phyloP scores from a whole-genome alignment of 768 basidiomycete species.

The Rhizopogon vesiculosus region DNA sequence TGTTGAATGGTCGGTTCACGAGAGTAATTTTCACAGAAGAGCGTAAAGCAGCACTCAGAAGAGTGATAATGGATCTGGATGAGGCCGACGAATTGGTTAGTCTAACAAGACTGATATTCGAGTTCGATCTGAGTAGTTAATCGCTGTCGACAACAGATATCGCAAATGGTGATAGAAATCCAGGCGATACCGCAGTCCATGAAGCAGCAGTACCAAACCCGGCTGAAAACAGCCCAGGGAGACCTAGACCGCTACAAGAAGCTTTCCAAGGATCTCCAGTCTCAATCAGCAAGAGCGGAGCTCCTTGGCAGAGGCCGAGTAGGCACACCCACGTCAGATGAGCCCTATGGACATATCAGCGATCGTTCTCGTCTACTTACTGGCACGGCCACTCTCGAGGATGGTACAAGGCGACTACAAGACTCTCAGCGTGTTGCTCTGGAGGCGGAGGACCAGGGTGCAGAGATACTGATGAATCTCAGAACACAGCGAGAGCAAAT shows the following conservation, averaged over 20 bases:
- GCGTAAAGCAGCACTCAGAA: slow-evolving; percentile 70
- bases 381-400: slow-evolving; percentile 74
- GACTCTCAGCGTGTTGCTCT: slow-evolving; percentile 91
- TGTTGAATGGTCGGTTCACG: not conserved
- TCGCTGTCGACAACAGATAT: slow-evolving; percentile 51
- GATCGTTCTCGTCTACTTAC: slow-evolving; percentile 79
- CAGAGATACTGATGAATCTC: slow-evolving; percentile 85
- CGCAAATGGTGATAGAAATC: slow-evolving; percentile 99
- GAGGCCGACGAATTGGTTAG: slow-evolving; percentile 96
- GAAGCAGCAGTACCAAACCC: slow-evolving; percentile 68
- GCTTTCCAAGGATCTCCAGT: slow-evolving; percentile 66
- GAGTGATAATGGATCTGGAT: slow-evolving; percentile 93
- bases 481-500: slow-evolving; percentile 90
- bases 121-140: not conserved
- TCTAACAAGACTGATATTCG: not conserved
- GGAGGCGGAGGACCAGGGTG: slow-evolving; percentile 94
- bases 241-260: slow-evolving; percentile 80
- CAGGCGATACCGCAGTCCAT: slow-evolving; percentile 90
- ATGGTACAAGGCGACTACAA: slow-evolving; percentile 79
- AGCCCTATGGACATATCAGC: slow-evolving; percentile 66
- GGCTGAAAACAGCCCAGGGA: slow-evolving; percentile 70
- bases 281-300: slow-evolving; percentile 68
- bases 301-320: slow-evolving; percentile 46
- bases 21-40: slow-evolving; percentile 50
- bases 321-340: slow-evolving; percentile 54